These are phyloP conservation scores for Penstemon eatonii DNA, from an alignment of 257 asterid species.

Conservation along the genomic window DNA sequence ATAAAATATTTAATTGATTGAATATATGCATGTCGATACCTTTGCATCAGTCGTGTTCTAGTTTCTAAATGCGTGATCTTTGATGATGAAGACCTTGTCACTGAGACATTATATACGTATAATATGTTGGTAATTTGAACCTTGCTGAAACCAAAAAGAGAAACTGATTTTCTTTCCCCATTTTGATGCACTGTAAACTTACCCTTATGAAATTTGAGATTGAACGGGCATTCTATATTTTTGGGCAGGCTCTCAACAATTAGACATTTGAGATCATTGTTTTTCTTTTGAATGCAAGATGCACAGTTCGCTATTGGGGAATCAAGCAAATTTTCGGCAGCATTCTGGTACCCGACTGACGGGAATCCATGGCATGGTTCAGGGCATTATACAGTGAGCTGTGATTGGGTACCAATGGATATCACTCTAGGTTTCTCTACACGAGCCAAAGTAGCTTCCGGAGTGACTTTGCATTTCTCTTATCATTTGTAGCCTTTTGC, in stretches of 20 bases:
- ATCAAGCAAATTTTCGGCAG: constrained; percentile 70
- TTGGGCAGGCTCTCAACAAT: background rate
- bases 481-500: constrained; percentile 64
- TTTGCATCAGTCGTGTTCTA: background rate
- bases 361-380: constrained; percentile 83
- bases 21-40: background rate
- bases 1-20: background rate
- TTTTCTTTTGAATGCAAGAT: constrained; percentile 45
- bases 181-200: background rate
- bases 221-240: too few species aligned
- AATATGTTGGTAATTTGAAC: background rate
- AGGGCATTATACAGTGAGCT: constrained; percentile 66
- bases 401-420: constrained; percentile 72
- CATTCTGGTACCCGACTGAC: constrained; percentile 69
- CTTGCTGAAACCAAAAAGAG: background rate
- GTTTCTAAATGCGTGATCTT: background rate
- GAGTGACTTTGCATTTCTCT: constrained; percentile 63
- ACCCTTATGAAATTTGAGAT: background rate
- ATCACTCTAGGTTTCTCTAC: constrained; percentile 43
- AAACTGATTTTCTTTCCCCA: background rate
- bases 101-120: too few species aligned
- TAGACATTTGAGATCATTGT: background rate
- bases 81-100: too few species aligned
- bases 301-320: constrained; percentile 70
- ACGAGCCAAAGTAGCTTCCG: constrained; percentile 36